Percentiles rank a stretch among this genome's conserved stretches.
Conservation (phyloP, 2,329 filamentous ascomycete genomes). For the Monilinia fructigena region DNA sequence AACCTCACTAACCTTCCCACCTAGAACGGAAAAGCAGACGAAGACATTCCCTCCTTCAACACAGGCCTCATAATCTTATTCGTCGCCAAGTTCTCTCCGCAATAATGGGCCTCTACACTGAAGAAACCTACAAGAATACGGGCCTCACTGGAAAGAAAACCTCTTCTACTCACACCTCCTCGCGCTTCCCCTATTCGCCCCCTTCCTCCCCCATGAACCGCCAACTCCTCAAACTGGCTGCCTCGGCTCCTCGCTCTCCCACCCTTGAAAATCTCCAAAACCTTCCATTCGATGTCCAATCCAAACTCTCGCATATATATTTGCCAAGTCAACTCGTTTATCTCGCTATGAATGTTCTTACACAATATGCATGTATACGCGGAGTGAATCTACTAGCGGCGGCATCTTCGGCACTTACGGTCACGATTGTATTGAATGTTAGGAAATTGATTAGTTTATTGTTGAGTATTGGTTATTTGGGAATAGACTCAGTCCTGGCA, state of each 20-base stretch:
- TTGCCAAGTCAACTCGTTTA: constrained; percentile 71
- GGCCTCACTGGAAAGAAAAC: constrained; percentile 91
- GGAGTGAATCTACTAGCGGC: constrained; percentile 94
- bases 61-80: constrained; percentile 81
- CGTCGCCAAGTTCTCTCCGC: constrained; percentile 87
- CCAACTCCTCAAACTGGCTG: constrained; percentile 62
- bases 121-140: constrained; percentile 84
- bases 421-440: constrained; percentile 94
- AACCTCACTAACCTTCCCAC: constrained; percentile 25
- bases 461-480: constrained; percentile 94
- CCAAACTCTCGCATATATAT: constrained; percentile 39
- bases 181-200: constrained; percentile 73
- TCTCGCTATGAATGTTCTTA: constrained; percentile 74
- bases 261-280: constrained; percentile 32
- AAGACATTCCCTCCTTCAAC: constrained; percentile 51
- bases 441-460: constrained; percentile 89
- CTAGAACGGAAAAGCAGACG: constrained; percentile 35
- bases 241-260: constrained; percentile 58
- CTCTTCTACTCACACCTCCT: constrained; percentile 87
- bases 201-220: constrained; percentile 62
- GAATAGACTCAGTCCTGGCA: constrained; percentile 73
- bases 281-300: constrained; percentile 44
- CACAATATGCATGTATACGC: constrained; percentile 91
- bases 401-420: constrained; percentile 84
- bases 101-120: constrained; percentile 92